Evolutionary conservation across 768 basidiomycete species (phyloP).

Genomic region (Agrocybe chaxingu): DNA sequence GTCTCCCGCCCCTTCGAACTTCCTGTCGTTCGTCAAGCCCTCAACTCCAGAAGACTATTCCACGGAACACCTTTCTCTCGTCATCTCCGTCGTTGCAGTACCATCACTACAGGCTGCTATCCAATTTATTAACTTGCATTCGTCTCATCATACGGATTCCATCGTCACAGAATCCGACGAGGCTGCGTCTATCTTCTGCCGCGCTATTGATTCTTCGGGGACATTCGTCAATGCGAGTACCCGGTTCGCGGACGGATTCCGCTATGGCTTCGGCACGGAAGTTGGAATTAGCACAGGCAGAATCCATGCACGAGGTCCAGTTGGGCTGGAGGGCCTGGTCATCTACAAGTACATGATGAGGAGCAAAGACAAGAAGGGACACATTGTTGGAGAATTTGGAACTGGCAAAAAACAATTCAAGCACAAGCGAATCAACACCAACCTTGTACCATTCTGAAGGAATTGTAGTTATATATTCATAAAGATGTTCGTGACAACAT

Average conservation of each 20-base stretch:
- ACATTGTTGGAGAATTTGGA: conserved; percentile 87
- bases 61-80: conserved; percentile 87
- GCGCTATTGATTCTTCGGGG: conserved; percentile 88
- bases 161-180: conserved; percentile 82
- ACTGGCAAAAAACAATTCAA: conserved; percentile 72
- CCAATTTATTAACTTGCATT: conserved; percentile 86
- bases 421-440: conserved; percentile 48
- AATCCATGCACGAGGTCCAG: conserved; percentile 95
- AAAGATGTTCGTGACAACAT: no score
- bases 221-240: conserved; percentile 95
- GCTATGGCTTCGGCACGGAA: conserved; percentile 97
- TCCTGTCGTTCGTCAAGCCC: conserved; percentile 44
- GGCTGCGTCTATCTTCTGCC: conserved; percentile 71
- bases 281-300: conserved; percentile 97
- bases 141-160: conserved; percentile 92
- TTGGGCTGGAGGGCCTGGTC: conserved; percentile 89
- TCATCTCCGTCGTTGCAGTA: conserved; percentile 75
- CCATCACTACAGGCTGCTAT: conserved; percentile 75
- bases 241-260: conserved; percentile 93
- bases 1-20: conserved; percentile 32
- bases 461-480: not conserved
- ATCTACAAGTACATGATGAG: conserved; percentile 95
- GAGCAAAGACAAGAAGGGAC: conserved; percentile 71
- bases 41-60: conserved; percentile 67
- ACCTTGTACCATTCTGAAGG: conserved; percentile 41